Evolutionary conservation across 352 stramenopile species (phyloP), one percentile per base, ranked within the genome.

Genomic region (Globisporangium ultimum): DNA sequence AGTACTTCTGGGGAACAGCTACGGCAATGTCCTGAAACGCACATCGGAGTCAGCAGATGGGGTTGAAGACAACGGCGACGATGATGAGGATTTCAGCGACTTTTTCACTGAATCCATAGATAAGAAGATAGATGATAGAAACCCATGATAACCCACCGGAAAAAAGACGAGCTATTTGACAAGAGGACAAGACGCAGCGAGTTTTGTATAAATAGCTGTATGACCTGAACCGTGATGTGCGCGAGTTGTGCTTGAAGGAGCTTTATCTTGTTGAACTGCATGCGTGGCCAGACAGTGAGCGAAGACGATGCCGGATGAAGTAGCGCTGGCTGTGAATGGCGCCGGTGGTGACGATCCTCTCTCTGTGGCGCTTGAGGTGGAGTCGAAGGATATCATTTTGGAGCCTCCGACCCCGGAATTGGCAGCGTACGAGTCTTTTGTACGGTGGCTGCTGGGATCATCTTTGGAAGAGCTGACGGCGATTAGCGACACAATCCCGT

Each of bases 391-490:
- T 38, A 58, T 62, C 13, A 47, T 62, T 20, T 58, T 68, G 24
- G 62, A 68, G 28, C 63, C 72, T 40, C 78, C 80, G 9, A 83
- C 74, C 6, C 53, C 52, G 24, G 63, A 59, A 20, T 53, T 90
- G 11, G 63, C 50, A 6, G 65, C 59, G 7, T 90, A 74, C 50
- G 68, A 81, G 24, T 71, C 74, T 1, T 88, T 90, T 47, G 78
- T 90, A 53, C 68, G 62, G 22, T 90, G 80, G 80, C 46, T 90
- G 13, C 67, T 90, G 11, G 60, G 68, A 8, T 63, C 76, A 15
- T 57, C 74, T 2, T 64, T 71, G 2, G 74, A 86, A 49, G 71
- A 86, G 36, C 68, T 88, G 18, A 61, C 63, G 24, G 72, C 46
- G 41, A 58, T 78, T 40, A 70, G 71, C 49, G 63, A 48, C 21